Evolutionary conservation across 2,329 filamentous ascomycete genomes (phyloP).

Genomic region (Diaporthe destruens): DNA sequence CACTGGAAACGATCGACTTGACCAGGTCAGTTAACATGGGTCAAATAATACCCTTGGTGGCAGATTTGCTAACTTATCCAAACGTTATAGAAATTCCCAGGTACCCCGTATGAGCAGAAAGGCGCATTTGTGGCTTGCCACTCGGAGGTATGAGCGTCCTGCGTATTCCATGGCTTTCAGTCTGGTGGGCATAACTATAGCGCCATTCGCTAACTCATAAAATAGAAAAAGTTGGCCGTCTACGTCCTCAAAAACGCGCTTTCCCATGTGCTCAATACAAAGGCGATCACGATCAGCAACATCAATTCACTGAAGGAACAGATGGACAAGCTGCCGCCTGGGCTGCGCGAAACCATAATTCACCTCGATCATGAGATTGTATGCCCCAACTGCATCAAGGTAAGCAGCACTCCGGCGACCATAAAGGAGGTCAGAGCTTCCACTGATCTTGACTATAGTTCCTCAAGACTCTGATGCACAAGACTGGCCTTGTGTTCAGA

Average conservation of each 20-base stretch:
- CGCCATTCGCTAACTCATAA: not conserved
- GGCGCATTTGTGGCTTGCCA: constrained; percentile 1
- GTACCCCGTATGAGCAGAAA: not conserved
- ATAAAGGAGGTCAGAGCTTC: too few relatives aligned
- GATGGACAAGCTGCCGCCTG: not conserved
- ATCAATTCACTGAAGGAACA: not conserved
- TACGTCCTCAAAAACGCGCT: not conserved
- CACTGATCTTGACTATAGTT: not conserved
- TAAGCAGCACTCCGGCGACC: not conserved
- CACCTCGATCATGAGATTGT: not conserved
- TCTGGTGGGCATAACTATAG: too few relatives aligned
- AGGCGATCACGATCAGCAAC: fast-evolving
- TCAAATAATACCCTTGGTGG: fast-evolving
- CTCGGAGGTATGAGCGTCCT: not conserved
- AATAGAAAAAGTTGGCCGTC: constrained; percentile 19
- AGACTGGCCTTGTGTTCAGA: not conserved
- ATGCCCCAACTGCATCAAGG: not conserved
- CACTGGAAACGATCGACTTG: not conserved
- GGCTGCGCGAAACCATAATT: not conserved
- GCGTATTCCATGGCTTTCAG: too few relatives aligned
- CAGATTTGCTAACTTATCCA: not conserved
- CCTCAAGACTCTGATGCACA: not conserved
- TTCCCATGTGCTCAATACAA: not conserved
- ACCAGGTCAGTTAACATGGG: not conserved
- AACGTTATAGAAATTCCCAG: not conserved